phyloP scores from a whole-genome alignment of 352 stramenopile genomes.

The Globisporangium orthogonon region DNA sequence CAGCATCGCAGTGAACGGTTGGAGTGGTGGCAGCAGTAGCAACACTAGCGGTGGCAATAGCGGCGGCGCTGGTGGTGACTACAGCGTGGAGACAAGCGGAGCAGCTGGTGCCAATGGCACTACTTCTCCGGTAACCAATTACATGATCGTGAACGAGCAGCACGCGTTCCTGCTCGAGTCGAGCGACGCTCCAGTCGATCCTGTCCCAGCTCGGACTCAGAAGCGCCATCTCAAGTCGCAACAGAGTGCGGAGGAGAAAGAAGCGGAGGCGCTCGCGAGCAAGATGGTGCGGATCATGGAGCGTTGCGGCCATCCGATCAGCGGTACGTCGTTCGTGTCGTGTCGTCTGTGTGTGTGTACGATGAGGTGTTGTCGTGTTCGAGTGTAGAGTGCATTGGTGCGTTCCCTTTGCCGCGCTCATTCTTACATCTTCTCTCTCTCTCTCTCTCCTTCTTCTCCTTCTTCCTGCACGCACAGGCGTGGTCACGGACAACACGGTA shows the following conservation, averaged over 20 bases:
- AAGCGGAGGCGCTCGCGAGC: slow-evolving; percentile 5
- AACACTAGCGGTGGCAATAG: too few relatives aligned
- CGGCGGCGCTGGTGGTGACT: not conserved
- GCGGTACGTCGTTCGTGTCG: slow-evolving; percentile 4
- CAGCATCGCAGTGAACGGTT: slow-evolving; percentile 16
- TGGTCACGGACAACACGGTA: slow-evolving; percentile 20
- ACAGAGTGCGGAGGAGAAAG: not conserved
- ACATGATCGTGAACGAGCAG: slow-evolving; percentile 9
- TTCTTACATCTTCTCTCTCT: not conserved
- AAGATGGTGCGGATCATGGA: slow-evolving; percentile 13
- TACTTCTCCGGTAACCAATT: not conserved
- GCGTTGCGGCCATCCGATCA: slow-evolving; percentile 2
- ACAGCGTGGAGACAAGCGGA: too few relatives aligned
- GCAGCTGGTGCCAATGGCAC: too few relatives aligned
- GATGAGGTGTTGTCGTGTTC: not conserved
- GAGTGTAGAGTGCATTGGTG: not conserved
- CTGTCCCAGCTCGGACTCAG: not conserved
- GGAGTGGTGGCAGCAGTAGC: slow-evolving; percentile 4
- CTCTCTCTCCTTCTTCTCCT: not conserved
- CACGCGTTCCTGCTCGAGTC: slow-evolving; percentile 9
- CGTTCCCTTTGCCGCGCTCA: not conserved
- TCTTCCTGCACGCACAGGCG: slow-evolving; percentile 1
- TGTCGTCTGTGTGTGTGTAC: too few relatives aligned
- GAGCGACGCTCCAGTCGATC: not conserved
- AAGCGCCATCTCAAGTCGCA: not conserved